Percentiles rank a stretch among this genome's conserved stretches.
Evolutionary conservation across 768 basidiomycete genomes (phyloP).

Genomic region (Nevesoporus exiguus): DNA sequence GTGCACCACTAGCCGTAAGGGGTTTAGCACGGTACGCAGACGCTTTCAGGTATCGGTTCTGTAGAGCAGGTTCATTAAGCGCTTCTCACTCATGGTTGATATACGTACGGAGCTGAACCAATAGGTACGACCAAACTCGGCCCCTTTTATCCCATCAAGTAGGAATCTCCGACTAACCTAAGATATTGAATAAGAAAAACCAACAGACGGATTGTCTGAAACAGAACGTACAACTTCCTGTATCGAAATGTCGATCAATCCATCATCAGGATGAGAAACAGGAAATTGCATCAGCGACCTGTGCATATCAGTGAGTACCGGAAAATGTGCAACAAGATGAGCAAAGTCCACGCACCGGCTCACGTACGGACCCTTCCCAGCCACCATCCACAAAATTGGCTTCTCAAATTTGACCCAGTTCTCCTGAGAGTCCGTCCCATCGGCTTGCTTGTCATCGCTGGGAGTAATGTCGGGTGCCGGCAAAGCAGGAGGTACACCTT

Average conservation of each 20-base stretch:
- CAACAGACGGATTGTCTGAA: background rate
- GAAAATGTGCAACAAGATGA: background rate
- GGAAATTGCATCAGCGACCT: conserved; percentile 84
- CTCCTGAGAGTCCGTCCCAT: conserved; percentile 37
- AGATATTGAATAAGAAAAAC: background rate
- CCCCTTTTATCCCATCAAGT: conserved; percentile 54
- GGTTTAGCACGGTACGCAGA: conserved; percentile 72
- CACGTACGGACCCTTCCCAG: conserved; percentile 78
- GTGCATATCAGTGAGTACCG: background rate
- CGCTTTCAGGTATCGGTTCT: conserved; percentile 75
- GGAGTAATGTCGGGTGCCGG: conserved; percentile 11
- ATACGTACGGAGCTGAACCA: conserved; percentile 58
- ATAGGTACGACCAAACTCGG: conserved; percentile 55
- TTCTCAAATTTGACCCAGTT: conserved; percentile 72
- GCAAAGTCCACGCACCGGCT: conserved; percentile 42
- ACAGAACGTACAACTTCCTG: conserved; percentile 53
- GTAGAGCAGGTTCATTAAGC: conserved; percentile 5
- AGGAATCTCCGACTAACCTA: conserved; percentile 44
- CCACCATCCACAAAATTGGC: conserved; percentile 66
- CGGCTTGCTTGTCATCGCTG: conserved; percentile 11
- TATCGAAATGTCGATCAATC: conserved; percentile 66
- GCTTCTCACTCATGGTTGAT: background rate
- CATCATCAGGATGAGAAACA: conserved; percentile 75
- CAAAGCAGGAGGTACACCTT: conserved; percentile 6
- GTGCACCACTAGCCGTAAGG: conserved; percentile 44